These are phyloP conservation scores for Rhynchosporium secalis DNA, from an alignment of 2,329 filamentous ascomycete species.

Conservation along the genomic window DNA sequence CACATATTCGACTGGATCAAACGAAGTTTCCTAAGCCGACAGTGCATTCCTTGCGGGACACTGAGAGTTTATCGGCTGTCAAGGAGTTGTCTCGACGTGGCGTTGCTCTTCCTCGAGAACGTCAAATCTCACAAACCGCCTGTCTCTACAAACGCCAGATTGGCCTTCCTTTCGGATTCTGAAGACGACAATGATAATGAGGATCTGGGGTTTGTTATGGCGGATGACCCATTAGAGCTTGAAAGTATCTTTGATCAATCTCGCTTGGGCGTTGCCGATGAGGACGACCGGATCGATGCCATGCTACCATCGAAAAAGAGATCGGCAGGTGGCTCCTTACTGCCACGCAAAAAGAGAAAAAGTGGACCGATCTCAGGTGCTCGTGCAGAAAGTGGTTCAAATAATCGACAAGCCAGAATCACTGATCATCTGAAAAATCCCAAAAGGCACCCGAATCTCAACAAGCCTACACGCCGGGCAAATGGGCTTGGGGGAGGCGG, in stretches of 20 bases:
- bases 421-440: conserved; percentile 32
- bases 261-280: conserved; percentile 33
- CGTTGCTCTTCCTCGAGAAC: conserved; percentile 35
- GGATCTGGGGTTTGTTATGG: conserved; percentile 16
- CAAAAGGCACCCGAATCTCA: not conserved
- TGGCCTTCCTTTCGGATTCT: conserved; percentile 34
- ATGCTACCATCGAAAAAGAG: conserved; percentile 39
- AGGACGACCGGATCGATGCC: conserved; percentile 39
- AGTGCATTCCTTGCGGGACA: conserved; percentile 18
- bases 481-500: not conserved
- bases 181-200: conserved; percentile 28
- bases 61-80: conserved; percentile 25
- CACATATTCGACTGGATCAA: conserved; percentile 62
- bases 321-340: conserved; percentile 14
- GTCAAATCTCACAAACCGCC: conserved; percentile 7
- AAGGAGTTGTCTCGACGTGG: conserved; percentile 32
- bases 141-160: not conserved
- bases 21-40: conserved; percentile 38
- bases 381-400: conserved; percentile 3
- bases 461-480: not conserved
- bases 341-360: conserved; percentile 28
- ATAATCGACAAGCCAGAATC: conserved; percentile 34
- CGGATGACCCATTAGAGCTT: conserved; percentile 23
- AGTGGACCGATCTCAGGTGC: conserved; percentile 20
- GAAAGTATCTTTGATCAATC: conserved; percentile 27